Base-by-base conservation (phyloP, 2,329 filamentous ascomycete genomes). In the Aspergillus clavatus region DNA sequence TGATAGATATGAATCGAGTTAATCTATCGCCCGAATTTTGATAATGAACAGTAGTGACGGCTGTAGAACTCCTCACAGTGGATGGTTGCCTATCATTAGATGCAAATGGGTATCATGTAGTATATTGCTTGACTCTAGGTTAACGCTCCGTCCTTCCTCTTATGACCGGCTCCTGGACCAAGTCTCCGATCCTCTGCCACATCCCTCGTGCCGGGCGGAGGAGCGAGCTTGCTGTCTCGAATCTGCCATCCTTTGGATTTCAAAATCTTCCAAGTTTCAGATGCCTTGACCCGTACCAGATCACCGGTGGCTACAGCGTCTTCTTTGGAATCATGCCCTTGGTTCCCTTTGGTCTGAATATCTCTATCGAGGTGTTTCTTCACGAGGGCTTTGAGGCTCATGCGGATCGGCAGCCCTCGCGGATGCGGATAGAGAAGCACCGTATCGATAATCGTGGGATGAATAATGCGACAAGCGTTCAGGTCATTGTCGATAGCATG, bases 401-500 rank as follows among this genome's bases (percentile, higher is more conserved):
- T 78, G 7, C 93, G 83, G 43, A 83, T 77, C 0, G 93, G 93
- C 1, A 96, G 71, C 1, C 89, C 89, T 12, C 73, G 74, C 11
- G 76, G 81, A 60, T 95, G 89, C 0, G 90, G 89, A 63, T 81
- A 98, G 0, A 96, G 76, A 0, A 96, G 70, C 0, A 89, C 82
- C 0, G 90, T 96, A 65, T 97, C 91, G 58, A 96, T 79, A 43
- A 96, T 76, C 0, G 80, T 86, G 0, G 86, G 87, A 58, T 97
- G 93, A 36, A 95, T 83, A 40, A 97, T 78, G 27, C 91, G 85
- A 31, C 85, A 76, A 2, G 84, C 81, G 62, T 95, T 96, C 44
- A 98, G 78, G 59, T 98, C 93, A 62, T 98, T 98, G 60, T 98
- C 93, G 7, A 97, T 80, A 0, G 89, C 90, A 65, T 98, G 93